phyloP scores from a whole-genome alignment of 2,329 filamentous ascomycete species.

The Paecilomyces niveus region DNA sequence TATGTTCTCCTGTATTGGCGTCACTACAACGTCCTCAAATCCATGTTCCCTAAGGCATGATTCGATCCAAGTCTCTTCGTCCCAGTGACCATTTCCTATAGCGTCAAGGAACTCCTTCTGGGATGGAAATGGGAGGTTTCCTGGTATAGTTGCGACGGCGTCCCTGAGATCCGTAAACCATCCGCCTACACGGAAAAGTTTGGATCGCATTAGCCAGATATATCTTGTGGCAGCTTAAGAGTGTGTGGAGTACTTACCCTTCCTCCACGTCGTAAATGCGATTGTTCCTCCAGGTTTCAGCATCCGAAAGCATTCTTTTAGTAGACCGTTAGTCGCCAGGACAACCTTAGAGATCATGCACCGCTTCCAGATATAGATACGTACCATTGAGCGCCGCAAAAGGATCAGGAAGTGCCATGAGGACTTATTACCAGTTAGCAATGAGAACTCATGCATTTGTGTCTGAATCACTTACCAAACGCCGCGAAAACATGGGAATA shows the following conservation, averaged over 20 bases:
- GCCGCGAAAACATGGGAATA: constrained; percentile 42
- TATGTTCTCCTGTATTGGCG: constrained; percentile 8
- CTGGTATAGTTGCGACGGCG: constrained; percentile 19
- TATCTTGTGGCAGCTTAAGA: not conserved
- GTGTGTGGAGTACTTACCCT: constrained; percentile 13
- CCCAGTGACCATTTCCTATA: constrained; percentile 16
- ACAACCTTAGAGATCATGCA: not conserved
- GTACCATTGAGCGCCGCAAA: constrained; percentile 31
- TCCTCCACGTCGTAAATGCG: constrained; percentile 30
- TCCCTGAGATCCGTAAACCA: constrained; percentile 19
- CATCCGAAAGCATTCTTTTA: constrained; percentile 24
- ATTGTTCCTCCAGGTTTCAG: constrained; percentile 27
- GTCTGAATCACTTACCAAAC: constrained; percentile 28
- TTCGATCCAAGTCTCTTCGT: constrained; percentile 13
- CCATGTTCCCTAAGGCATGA: constrained; percentile 16
- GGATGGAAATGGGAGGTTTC: constrained; percentile 17
- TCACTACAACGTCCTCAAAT: constrained; percentile 18
- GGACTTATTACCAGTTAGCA: constrained; percentile 12
- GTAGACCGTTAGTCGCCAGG: not conserved
- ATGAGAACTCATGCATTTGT: not conserved
- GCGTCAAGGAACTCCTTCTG: constrained; percentile 11
- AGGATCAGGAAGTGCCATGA: constrained; percentile 42
- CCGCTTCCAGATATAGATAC: not conserved
- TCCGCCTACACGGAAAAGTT: constrained; percentile 10
- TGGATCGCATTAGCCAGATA: not conserved